Evolutionary conservation across 2,329 filamentous ascomycete genomes (phyloP).

Genomic region (Aspergillus sp.): DNA sequence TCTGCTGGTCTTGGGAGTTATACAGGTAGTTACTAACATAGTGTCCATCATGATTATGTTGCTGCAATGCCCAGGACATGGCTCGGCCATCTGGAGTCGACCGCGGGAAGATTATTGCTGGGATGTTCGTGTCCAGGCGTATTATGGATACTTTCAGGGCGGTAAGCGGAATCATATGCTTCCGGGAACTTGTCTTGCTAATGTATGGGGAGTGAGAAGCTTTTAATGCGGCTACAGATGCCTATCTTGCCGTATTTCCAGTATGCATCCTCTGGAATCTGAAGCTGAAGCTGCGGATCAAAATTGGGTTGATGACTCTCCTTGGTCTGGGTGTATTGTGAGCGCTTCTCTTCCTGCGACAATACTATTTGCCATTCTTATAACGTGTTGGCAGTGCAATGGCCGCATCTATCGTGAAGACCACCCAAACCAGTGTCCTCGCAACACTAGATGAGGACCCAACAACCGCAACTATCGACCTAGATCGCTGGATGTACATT

Average conservation of each 20-base stretch:
- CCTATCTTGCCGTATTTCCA: constrained; percentile 23
- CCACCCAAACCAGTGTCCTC: constrained; percentile 12
- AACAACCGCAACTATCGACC: constrained; percentile 13
- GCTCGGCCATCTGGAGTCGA: constrained; percentile 14
- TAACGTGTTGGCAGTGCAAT: constrained; percentile 16
- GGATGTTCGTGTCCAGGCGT: constrained; percentile 14
- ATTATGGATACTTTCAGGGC: constrained; percentile 20
- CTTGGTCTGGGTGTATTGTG: constrained; percentile 23
- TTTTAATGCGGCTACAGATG: constrained; percentile 20
- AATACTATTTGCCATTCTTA: too few relatives aligned
- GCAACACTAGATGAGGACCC: constrained; percentile 12
- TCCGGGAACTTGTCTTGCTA: too few relatives aligned
- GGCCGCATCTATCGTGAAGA: constrained; percentile 17
- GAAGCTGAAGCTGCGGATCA: constrained; percentile 18
- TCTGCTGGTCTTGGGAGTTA: not conserved
- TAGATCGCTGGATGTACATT: constrained; percentile 19
- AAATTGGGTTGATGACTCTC: constrained; percentile 17
- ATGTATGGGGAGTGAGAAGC: constrained; percentile 7
- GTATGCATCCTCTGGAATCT: constrained; percentile 23
- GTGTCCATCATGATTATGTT: constrained; percentile 19
- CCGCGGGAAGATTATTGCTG: constrained; percentile 13
- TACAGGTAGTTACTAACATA: constrained; percentile 14
- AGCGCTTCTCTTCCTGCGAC: constrained; percentile 8
- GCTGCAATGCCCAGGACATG: constrained; percentile 17
- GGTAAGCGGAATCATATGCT: too few relatives aligned